These are phyloP conservation scores for Danielia reshetovae DNA, from an alignment of 805 yeast species.

Conservation along the genomic window DNA sequence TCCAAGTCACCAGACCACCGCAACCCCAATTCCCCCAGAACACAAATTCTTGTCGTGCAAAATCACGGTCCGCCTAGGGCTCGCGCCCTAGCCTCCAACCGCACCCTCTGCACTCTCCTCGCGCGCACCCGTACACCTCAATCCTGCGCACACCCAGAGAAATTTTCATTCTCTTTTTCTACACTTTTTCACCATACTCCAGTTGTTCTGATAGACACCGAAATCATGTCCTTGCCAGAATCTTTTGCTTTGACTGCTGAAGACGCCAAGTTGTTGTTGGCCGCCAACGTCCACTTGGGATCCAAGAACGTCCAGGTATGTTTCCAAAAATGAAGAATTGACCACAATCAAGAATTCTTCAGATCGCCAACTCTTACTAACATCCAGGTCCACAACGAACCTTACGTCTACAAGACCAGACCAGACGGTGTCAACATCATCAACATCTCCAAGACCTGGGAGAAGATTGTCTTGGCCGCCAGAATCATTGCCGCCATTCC, in stretches of 20 bases:
- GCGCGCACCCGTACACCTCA: constrained; percentile 14
- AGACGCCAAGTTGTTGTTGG: constrained; percentile 98
- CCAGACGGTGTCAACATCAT: constrained; percentile 99
- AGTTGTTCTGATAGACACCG: constrained; percentile 16
- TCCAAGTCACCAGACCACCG: no score
- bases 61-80: constrained; percentile 2
- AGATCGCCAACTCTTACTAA: constrained; percentile 13
- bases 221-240: constrained; percentile 76
- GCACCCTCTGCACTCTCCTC: background rate
- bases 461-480: constrained; percentile 98
- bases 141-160: constrained; percentile 19
- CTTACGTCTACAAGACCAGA: constrained; percentile 97
- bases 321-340: background rate
- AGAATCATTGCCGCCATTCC: constrained; percentile 99
- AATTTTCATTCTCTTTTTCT: constrained; percentile 17
- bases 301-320: constrained; percentile 99
- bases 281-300: constrained; percentile 99
- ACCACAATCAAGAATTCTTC: background rate
- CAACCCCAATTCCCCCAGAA: no score
- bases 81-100: background rate
- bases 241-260: constrained; percentile 91
- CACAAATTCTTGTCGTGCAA: no score
- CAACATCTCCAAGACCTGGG: constrained; percentile 99
- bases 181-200: constrained; percentile 12
- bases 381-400: constrained; percentile 84